Conservation (phyloP, 805 yeast species). For the Hanseniaspora nectarophila region DNA sequence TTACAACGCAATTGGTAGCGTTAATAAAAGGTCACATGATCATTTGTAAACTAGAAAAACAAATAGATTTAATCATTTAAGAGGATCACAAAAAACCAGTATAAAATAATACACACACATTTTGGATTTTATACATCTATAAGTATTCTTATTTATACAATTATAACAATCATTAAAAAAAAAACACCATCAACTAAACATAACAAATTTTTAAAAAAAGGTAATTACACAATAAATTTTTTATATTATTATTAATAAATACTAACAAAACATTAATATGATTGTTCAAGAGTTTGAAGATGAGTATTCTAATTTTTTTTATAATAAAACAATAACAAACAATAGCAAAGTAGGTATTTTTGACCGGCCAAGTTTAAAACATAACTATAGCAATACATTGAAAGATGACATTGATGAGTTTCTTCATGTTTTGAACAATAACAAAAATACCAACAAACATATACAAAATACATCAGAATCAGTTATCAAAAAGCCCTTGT, state of each 20-base stretch:
- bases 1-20: too few relatives aligned
- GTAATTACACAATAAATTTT: neutral
- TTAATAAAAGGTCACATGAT: too few relatives aligned
- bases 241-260: neutral
- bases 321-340: neutral
- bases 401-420: slow-evolving; percentile 2
- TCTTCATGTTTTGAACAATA: neutral
- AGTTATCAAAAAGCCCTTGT: neutral
- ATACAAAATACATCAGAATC: neutral
- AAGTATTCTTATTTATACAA: too few relatives aligned
- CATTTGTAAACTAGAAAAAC: too few relatives aligned
- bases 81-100: too few relatives aligned
- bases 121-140: too few relatives aligned
- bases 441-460: neutral
- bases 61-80: too few relatives aligned
- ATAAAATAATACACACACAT: too few relatives aligned
- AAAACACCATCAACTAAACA: neutral
- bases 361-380: neutral
- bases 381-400: neutral
- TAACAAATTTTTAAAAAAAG: too few relatives aligned
- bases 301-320: neutral
- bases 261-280: neutral
- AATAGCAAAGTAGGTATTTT: neutral
- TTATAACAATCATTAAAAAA: too few relatives aligned
- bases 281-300: slow-evolving; percentile 5